A percentile compares a stretch with the other conserved stretches of the same genome.
These are phyloP conservation scores for Odontarrhena argentea DNA, from an alignment of 345 rosid genomes.

Conservation along the genomic window DNA sequence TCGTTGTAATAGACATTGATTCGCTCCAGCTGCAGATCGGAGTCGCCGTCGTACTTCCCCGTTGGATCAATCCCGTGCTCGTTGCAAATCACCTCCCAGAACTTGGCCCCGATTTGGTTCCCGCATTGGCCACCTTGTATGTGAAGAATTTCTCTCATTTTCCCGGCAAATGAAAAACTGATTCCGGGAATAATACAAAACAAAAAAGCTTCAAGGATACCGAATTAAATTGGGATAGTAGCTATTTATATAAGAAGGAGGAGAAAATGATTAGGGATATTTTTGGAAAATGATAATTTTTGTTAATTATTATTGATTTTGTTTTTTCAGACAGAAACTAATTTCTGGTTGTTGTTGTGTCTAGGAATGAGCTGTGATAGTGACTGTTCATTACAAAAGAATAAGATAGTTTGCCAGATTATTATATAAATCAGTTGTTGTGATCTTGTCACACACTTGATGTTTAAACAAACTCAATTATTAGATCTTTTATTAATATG, in stretches of 20 bases:
- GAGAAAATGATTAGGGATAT: not conserved
- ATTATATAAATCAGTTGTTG: conserved; percentile 24
- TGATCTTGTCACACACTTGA: conserved; percentile 25
- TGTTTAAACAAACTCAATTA: conserved; percentile 10
- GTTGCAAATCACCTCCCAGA: conserved; percentile 94
- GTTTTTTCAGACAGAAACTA: not conserved
- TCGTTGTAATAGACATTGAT: conserved; percentile 48
- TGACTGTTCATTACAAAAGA: conserved; percentile 24
- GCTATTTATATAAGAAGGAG: not conserved
- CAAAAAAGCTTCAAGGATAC: conserved; percentile 14
- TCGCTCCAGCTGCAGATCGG: conserved; percentile 72
- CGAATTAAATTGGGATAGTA: conserved; percentile 1
- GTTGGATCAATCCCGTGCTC: conserved; percentile 84
- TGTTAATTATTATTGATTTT: not conserved
- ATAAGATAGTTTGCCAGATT: conserved; percentile 22
- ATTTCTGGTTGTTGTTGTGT: not conserved
- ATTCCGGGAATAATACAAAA: too few relatives aligned
- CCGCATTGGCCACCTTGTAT: conserved; percentile 93
- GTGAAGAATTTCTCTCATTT: conserved; percentile 93
- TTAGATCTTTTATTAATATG: not conserved
- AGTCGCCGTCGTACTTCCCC: conserved; percentile 61
- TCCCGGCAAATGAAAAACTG: conserved; percentile 13
- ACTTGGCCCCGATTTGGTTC: conserved; percentile 92
- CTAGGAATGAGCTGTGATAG: conserved; percentile 30
- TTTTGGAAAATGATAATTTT: conserved; percentile 10